Conservation (phyloP, 2,329 filamentous ascomycete genomes). For the Monosporascus sp. region DNA sequence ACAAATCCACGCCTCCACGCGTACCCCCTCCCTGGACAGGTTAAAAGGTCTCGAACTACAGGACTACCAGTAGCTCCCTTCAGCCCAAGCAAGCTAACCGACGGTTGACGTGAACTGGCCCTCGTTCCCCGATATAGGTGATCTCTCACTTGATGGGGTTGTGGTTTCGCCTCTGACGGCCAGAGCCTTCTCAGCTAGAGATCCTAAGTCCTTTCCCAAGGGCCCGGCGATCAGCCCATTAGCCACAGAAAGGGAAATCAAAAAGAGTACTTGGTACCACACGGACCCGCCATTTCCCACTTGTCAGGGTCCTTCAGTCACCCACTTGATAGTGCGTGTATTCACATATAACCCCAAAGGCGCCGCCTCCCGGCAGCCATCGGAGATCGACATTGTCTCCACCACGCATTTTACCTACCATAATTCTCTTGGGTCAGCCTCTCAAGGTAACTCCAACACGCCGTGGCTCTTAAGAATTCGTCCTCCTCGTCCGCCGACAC, state of each 20-base stretch:
- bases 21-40: not conserved
- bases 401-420: conserved; percentile 24
- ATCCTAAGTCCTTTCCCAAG: not conserved
- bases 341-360: conserved; percentile 27
- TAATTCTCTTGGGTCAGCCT: conserved; percentile 19
- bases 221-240: not conserved
- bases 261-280: not conserved
- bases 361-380: conserved; percentile 26
- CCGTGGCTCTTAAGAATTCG: not conserved
- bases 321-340: conserved; percentile 4
- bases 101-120: not conserved
- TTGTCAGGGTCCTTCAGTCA: not conserved
- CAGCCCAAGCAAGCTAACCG: not conserved
- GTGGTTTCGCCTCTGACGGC: not conserved
- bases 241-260: conserved; percentile 3
- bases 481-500: not conserved
- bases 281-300: not conserved
- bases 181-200: not conserved
- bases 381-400: conserved; percentile 24
- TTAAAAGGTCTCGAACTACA: not conserved
- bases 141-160: not conserved
- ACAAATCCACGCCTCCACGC: not conserved
- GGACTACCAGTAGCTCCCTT: not conserved
- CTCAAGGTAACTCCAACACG: conserved; percentile 11
- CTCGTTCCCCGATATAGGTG: not conserved